Percentiles rank a stretch among this genome's conserved stretches.
These are phyloP conservation scores for Ichthyophthirius multifiliis DNA, from an alignment of 169 alveolate species.

Conservation along the genomic window DNA sequence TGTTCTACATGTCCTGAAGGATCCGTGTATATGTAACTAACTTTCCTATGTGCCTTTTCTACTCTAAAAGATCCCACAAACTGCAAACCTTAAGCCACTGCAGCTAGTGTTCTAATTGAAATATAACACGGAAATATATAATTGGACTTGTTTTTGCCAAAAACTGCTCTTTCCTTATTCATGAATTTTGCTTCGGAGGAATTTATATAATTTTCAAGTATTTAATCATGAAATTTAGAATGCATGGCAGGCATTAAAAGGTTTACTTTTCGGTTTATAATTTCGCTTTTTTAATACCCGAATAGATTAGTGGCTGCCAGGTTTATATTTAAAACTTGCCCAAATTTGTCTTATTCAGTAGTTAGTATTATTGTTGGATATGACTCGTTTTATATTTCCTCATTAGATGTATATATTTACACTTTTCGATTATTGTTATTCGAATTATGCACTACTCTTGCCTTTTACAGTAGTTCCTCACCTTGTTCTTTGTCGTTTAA, in stretches of 20 bases:
- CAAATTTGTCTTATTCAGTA: conserved; percentile 16
- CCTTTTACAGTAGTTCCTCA: neutral
- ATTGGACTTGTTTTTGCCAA: neutral
- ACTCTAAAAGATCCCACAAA: neutral
- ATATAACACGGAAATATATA: neutral
- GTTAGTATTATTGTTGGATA: neutral
- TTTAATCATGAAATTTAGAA: conserved; percentile 34
- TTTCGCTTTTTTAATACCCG: conserved; percentile 5
- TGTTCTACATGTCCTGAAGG: neutral
- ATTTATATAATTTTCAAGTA: conserved; percentile 19
- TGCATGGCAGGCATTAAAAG: conserved; percentile 31
- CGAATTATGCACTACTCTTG: neutral
- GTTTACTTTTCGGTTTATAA: conserved; percentile 1
- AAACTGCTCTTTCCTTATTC: neutral
- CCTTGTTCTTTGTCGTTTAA: conserved; percentile 9
- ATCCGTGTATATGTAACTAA: neutral
- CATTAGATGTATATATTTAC: neutral
- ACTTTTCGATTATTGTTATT: neutral
- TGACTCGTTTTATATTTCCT: conserved; percentile 3
- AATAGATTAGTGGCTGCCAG: neutral
- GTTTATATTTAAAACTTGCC: neutral
- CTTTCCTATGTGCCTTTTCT: neutral
- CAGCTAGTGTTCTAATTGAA: neutral
- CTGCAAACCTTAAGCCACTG: neutral
- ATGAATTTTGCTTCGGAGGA: conserved; percentile 24